A percentile compares a stretch with the other conserved stretches of the same genome.
These are phyloP conservation scores for Cydonia oblonga DNA, from an alignment of 331 rosid species.

Conservation along the genomic window DNA sequence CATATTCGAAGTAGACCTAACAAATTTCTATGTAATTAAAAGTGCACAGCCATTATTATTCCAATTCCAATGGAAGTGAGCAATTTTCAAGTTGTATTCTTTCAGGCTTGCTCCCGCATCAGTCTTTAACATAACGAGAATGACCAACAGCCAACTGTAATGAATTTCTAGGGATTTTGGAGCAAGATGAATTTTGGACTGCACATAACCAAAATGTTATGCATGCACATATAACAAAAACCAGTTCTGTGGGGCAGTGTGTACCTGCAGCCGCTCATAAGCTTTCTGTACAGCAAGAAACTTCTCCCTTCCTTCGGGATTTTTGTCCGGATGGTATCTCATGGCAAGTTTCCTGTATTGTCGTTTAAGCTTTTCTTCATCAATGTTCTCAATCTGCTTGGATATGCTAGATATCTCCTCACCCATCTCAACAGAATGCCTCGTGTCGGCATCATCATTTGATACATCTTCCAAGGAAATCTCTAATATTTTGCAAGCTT, in stretches of 20 bases:
- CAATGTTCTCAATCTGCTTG: slow-evolving; percentile 88
- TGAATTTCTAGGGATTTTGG: neutral
- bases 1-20: no score
- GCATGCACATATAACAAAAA: neutral
- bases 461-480: slow-evolving; percentile 80
- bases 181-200: neutral
- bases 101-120: no score
- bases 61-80: no score
- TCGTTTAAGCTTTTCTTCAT: slow-evolving; percentile 92
- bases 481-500: slow-evolving; percentile 92
- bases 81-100: no score
- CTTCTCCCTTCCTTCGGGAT: slow-evolving; percentile 95
- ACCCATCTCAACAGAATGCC: slow-evolving; percentile 29
- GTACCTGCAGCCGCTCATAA: slow-evolving; percentile 96
- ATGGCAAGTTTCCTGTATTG: slow-evolving; percentile 98
- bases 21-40: no score
- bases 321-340: slow-evolving; percentile 99
- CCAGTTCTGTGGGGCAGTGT: neutral
- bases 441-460: slow-evolving; percentile 41
- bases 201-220: neutral
- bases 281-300: slow-evolving; percentile 99
- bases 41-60: no score
- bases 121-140: neutral
- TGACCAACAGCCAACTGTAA: neutral
- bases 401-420: slow-evolving; percentile 66